A percentile compares a stretch with the other conserved stretches of the same genome.
Evolutionary conservation across 257 asterid genomes (phyloP).

Genomic region (Solanum peruvianum): DNA sequence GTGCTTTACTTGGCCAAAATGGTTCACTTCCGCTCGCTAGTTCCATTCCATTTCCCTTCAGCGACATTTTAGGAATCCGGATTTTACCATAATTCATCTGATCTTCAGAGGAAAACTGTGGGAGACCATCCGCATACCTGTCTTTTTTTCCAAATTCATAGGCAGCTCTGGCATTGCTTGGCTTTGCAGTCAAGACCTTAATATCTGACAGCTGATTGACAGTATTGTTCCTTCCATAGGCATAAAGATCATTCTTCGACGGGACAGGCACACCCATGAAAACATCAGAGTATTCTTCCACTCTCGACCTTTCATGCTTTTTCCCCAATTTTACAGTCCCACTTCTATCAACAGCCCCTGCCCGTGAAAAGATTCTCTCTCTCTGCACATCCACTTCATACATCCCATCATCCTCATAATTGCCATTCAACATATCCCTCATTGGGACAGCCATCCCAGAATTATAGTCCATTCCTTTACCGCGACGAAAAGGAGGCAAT

Average conservation of each 20-base stretch:
- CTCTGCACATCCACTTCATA: conserved; percentile 55
- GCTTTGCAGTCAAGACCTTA: conserved; percentile 61
- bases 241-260: conserved; percentile 34
- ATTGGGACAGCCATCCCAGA: conserved; percentile 26
- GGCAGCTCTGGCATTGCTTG: conserved; percentile 36
- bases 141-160: conserved; percentile 40
- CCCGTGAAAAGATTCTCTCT: conserved; percentile 30
- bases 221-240: conserved; percentile 52
- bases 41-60: conserved; percentile 51
- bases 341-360: conserved; percentile 26
- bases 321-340: conserved; percentile 39
- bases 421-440: conserved; percentile 48
- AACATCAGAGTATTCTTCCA: conserved; percentile 38
- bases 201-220: conserved; percentile 79
- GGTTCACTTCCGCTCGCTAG: conserved; percentile 40
- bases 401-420: conserved; percentile 49
- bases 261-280: conserved; percentile 29
- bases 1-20: conserved; percentile 35
- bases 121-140: conserved; percentile 36
- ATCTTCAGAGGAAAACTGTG: conserved; percentile 41
- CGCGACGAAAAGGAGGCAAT: conserved; percentile 28
- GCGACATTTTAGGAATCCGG: conserved; percentile 36
- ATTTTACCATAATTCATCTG: conserved; percentile 54
- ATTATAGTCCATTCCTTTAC: conserved; percentile 32
- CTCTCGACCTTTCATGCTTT: conserved; percentile 36